A percentile compares a stretch with the other conserved stretches of the same genome.
phyloP scores from a whole-genome alignment of 805 yeast genomes.

The Teunomyces barrocoloradensis region DNA sequence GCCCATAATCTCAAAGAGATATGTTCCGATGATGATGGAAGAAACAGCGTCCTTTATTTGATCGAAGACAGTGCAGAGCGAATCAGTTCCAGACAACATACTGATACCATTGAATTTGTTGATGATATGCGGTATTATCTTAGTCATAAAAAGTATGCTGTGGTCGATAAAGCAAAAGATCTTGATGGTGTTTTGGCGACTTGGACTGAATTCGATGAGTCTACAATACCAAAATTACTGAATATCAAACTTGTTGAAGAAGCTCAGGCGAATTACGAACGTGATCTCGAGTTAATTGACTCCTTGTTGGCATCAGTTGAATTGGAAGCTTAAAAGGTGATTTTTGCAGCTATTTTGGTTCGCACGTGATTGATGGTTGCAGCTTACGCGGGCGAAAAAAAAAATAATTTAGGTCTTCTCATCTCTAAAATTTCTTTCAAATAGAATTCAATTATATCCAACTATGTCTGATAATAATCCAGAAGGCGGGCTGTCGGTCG shows the following conservation, averaged over 20 bases:
- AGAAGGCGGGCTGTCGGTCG: constrained; percentile 36
- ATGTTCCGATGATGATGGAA: constrained; percentile 29
- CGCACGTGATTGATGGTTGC: constrained; percentile 1
- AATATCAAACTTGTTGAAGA: constrained; percentile 17
- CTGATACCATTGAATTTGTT: constrained; percentile 75
- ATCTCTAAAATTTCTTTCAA: constrained; percentile 2
- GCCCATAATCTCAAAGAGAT: constrained; percentile 47
- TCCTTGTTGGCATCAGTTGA: constrained; percentile 22
- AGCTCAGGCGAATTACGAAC: constrained; percentile 18
- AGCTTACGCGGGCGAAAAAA: not conserved
- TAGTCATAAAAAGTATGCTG: constrained; percentile 32
- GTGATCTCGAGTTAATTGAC: constrained; percentile 30
- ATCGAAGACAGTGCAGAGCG: constrained; percentile 50
- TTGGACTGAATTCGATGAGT: constrained; percentile 7
- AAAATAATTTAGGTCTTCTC: not conserved
- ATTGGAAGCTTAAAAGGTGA: constrained; percentile 25
- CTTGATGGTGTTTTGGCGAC: constrained; percentile 20
- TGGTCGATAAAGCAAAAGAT: constrained; percentile 24
- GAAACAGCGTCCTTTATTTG: constrained; percentile 16
- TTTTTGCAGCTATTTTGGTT: not conserved
- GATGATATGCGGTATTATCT: constrained; percentile 75
- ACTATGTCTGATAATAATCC: constrained; percentile 33
- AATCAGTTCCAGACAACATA: constrained; percentile 61
- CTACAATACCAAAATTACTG: constrained; percentile 9
- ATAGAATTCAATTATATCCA: constrained; percentile 2